phyloP scores from a whole-genome alignment of 768 basidiomycete genomes.

The Auriscalpium vulgare region DNA sequence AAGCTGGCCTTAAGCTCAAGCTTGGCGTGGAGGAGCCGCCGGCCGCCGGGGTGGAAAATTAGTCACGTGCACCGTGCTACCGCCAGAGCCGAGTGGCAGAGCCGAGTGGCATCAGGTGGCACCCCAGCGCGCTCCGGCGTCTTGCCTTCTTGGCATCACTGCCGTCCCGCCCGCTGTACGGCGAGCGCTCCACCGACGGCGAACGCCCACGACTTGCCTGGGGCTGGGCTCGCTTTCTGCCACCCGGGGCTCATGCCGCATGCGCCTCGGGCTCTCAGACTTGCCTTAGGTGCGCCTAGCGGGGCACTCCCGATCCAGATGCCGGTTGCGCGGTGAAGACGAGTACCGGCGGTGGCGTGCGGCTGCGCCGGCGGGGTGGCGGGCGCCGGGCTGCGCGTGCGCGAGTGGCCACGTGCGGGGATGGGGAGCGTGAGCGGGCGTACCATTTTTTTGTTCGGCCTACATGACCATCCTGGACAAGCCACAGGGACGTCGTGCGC shows the following conservation, averaged over 20 bases:
- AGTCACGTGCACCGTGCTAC: background rate
- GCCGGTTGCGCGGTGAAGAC: conserved; percentile 30
- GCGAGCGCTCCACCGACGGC: conserved; percentile 27
- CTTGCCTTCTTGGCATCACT: conserved; percentile 1
- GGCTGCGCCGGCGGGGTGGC: conserved; percentile 8
- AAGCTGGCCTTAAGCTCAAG: conserved; percentile 60
- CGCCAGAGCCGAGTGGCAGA: too few species aligned
- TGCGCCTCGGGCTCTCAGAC: background rate
- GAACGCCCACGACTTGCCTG: conserved; percentile 17
- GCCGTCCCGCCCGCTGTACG: conserved; percentile 9
- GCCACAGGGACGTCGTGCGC: too few species aligned
- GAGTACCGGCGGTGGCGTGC: conserved; percentile 35
- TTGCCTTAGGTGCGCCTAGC: too few species aligned
- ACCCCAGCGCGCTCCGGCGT: too few species aligned
- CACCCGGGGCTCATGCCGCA: background rate
- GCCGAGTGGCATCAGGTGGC: too few species aligned
- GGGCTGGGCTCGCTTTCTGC: background rate
- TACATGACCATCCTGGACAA: too few species aligned
- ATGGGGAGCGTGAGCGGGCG: conserved; percentile 23
- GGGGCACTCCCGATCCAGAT: too few species aligned
- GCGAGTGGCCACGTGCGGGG: background rate
- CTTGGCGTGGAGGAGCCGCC: conserved; percentile 29
- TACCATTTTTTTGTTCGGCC: too few species aligned
- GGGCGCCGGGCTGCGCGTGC: background rate
- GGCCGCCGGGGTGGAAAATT: background rate